phyloP scores from a whole-genome alignment of 305 asterid species.

The Coffea humblotiana region DNA sequence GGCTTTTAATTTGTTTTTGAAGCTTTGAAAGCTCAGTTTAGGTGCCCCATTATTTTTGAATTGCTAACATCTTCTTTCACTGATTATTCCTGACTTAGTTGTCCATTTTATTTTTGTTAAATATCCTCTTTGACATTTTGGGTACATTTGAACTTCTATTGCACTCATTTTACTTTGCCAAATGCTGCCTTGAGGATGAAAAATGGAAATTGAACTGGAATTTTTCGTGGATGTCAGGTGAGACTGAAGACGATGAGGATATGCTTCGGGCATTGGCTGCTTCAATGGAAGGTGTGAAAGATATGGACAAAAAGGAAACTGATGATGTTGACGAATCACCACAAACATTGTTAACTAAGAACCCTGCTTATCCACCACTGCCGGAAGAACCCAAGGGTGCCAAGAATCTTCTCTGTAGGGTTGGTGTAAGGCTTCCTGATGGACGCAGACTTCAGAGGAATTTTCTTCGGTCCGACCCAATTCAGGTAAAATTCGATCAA shows the following conservation, averaged over 20 bases:
- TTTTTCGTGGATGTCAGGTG: constrained; percentile 35
- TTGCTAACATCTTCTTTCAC: background rate
- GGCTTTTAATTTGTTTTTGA: background rate
- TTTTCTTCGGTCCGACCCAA: constrained; percentile 75
- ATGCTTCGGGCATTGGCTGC: constrained; percentile 71
- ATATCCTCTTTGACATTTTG: background rate
- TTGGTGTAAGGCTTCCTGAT: constrained; percentile 93
- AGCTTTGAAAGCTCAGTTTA: background rate
- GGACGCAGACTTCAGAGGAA: constrained; percentile 92
- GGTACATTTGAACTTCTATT: background rate
- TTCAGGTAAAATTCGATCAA: constrained; percentile 27
- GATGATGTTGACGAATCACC: constrained; percentile 45
- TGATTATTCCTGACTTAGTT: background rate
- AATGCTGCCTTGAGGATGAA: background rate
- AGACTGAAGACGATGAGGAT: constrained; percentile 67
- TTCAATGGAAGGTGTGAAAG: constrained; percentile 69
- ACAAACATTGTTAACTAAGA: constrained; percentile 27
- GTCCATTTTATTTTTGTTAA: no score
- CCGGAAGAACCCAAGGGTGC: constrained; percentile 93
- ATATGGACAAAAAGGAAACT: constrained; percentile 39
- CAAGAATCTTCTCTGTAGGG: constrained; percentile 67
- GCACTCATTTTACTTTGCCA: background rate
- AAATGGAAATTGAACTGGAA: background rate
- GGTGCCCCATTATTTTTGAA: background rate
- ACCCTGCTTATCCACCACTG: constrained; percentile 67